These are phyloP conservation scores for Ogataea philodendri DNA, from an alignment of 805 yeast genomes.

Conservation along the genomic window DNA sequence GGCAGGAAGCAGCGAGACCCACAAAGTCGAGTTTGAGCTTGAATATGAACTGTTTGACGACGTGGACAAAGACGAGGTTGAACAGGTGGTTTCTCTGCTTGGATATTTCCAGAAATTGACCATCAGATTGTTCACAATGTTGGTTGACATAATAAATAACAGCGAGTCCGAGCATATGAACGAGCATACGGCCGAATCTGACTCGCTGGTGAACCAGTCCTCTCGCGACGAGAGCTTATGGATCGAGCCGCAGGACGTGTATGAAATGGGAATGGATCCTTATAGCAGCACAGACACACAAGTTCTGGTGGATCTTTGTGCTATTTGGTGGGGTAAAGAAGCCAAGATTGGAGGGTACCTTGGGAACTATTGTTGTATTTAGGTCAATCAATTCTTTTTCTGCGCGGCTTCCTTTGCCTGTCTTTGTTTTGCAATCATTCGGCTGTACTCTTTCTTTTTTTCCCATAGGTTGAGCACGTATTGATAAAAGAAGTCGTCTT, in stretches of 20 bases:
- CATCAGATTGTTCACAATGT: constrained; percentile 39
- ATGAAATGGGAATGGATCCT: constrained; percentile 61
- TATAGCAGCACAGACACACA: constrained; percentile 43
- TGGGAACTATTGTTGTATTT: constrained; percentile 36
- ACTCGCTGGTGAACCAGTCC: constrained; percentile 7
- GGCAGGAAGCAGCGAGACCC: constrained; percentile 60
- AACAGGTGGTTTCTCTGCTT: constrained; percentile 34
- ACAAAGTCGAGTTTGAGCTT: constrained; percentile 38
- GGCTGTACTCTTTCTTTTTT: constrained; percentile 32
- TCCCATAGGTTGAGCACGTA: constrained; percentile 36
- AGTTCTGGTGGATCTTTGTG: constrained; percentile 42
- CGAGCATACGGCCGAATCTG: constrained; percentile 15
- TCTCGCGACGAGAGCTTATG: constrained; percentile 17
- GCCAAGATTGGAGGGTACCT: constrained; percentile 40
- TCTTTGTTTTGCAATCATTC: constrained; percentile 15
- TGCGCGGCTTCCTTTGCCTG: constrained; percentile 6
- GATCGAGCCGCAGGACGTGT: constrained; percentile 45
- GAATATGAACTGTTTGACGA: constrained; percentile 34
- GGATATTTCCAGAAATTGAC: constrained; percentile 55
- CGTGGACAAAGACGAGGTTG: constrained; percentile 23
- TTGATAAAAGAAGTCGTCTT: constrained; percentile 34
- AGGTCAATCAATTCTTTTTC: constrained; percentile 8
- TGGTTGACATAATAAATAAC: constrained; percentile 39
- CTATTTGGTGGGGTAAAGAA: constrained; percentile 46
- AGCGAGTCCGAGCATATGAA: constrained; percentile 24